Base-by-base conservation (phyloP, 2,329 filamentous ascomycete species). In the Clonostachys rhizophaga region DNA sequence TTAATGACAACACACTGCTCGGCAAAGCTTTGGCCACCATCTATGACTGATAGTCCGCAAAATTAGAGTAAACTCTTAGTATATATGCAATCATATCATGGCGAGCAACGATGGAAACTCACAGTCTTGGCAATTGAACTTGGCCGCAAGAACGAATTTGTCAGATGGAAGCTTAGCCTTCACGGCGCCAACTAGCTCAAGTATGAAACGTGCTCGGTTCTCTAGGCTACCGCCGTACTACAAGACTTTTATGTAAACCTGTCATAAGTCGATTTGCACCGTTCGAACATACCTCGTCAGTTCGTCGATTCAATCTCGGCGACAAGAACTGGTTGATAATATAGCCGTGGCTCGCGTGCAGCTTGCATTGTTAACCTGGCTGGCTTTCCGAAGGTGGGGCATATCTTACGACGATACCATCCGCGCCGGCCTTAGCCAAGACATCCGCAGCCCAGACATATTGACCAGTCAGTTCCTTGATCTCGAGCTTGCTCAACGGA, bases 291-390 rank as follows among this genome's bases (percentile, higher is more conserved):
- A 43, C 42, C 47, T 64, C 51, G 56, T 76, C 73, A 3, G 69
- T 74, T 5, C 73, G 66, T 48, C 64, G 60, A 59, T 76, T 76
- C 35, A 67, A 67, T 9, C 63, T 57, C 11, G 65, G 63, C 2
- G 68, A 69, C 45, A 75, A 61, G 56, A 76, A 76, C 47, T 70
- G n/a, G n/a, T n/a, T n/a, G n/a, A n/a, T n/a, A n/a, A n/a, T n/a
- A n/a, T n/a, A n/a, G n/a, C n/a, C n/a, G n/a, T n/a, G n/a, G n/a
- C n/a, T n/a, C n/a, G n/a, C n/a, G n/a, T n/a, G n/a, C n/a, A n/a
- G n/a, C n/a, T n/a, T n/a, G n/a, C n/a, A n/a, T n/a, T n/a, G n/a
- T n/a, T n/a, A n/a, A n/a, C n/a, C n/a, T n/a, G n/a, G n/a, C n/a
- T n/a, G n/a, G n/a, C n/a, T n/a, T n/a, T n/a, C n/a, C n/a, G n/a